Evolutionary conservation across 148 eudicot genomes (phyloP), one percentile per base, ranked within the genome.

Genomic region (Chenopodium suecicum): DNA sequence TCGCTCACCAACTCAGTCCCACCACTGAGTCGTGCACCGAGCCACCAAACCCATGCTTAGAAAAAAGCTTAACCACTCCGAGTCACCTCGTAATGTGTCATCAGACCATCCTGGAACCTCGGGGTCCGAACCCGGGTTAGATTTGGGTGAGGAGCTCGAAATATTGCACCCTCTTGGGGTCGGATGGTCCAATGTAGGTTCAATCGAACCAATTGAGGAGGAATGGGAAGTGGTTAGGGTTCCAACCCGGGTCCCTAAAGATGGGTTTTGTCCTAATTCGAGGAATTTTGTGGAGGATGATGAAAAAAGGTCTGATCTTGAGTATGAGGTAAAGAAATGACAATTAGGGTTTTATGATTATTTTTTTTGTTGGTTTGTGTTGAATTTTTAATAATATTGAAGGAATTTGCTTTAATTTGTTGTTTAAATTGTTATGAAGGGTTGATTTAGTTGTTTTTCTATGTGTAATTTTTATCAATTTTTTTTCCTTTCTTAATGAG

Each of bases 251-350:
- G 47, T 44, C 3, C 44, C 16, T 12, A 10, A 69, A 46, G 29
- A 62, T 46, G 81, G 81, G 81, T 46, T 17, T 70, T n/a, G 4
- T 41, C 23, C 81, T n/a, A 80, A 76, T 74, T 87, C 84, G 64
- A 67, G 58, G 82, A 63, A 58, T 78, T 32, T 47, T 25, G 31
- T 82, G 31, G 86, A 82, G 20, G 86, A 80, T 4, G 94, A 88
- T 77, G 92, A 88, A 46, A 90, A 86, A 81, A 83, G 88, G 70
- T 90, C 90, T 31, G 90, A 90, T 85, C 91, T 91, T 44, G 94
- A 91, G 79, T 88, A 80, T 70, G 93, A 91, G 91, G 94, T 90
- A 63, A 82, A 83, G 31, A 20, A 22, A 19, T 62, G 13, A 19
- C 65, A 62, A 56, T 56, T 56, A 56, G 60, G 60, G 20, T 56